Conservation (phyloP, 2,329 filamentous ascomycete genomes). For the Curvularia sp. region DNA sequence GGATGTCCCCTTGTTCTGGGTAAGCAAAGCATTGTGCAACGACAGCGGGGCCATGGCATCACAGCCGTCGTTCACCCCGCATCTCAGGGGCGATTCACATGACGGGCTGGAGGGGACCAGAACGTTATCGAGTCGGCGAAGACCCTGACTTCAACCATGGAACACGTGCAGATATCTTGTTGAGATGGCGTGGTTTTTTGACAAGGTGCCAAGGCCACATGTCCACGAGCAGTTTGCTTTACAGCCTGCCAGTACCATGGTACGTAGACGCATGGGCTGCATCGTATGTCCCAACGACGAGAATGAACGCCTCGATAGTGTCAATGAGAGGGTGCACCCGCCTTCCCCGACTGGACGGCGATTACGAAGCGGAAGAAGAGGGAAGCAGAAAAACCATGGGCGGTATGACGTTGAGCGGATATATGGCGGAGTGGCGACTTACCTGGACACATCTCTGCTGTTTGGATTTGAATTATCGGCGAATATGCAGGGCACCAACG, state of each 20-base stretch:
- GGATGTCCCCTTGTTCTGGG: neutral
- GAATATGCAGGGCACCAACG: slow-evolving; percentile 16
- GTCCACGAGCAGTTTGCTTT: slow-evolving; percentile 4
- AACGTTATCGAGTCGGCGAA: slow-evolving; percentile 5
- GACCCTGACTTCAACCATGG: slow-evolving; percentile 15
- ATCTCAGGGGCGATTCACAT: neutral
- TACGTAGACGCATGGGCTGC: neutral
- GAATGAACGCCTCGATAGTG: neutral
- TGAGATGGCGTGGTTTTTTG: slow-evolving; percentile 15
- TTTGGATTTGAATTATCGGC: slow-evolving; percentile 1
- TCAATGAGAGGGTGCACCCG: neutral
- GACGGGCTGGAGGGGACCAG: neutral
- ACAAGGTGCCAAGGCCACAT: slow-evolving; percentile 18
- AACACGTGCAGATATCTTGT: slow-evolving; percentile 5
- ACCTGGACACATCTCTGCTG: neutral
- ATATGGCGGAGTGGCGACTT: slow-evolving; percentile 3
- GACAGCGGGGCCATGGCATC: neutral
- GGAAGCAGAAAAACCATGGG: neutral
- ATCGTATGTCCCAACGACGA: neutral
- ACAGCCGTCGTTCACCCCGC: neutral
- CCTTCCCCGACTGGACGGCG: neutral
- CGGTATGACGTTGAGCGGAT: slow-evolving; percentile 9
- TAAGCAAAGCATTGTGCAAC: neutral
- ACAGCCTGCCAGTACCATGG: slow-evolving; percentile 12
- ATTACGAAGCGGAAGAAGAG: neutral